Evolutionary conservation across 2,329 filamentous ascomycete genomes (phyloP), one percentile per base, ranked within the genome.

Genomic region (Aspergillus luchuensis): DNA sequence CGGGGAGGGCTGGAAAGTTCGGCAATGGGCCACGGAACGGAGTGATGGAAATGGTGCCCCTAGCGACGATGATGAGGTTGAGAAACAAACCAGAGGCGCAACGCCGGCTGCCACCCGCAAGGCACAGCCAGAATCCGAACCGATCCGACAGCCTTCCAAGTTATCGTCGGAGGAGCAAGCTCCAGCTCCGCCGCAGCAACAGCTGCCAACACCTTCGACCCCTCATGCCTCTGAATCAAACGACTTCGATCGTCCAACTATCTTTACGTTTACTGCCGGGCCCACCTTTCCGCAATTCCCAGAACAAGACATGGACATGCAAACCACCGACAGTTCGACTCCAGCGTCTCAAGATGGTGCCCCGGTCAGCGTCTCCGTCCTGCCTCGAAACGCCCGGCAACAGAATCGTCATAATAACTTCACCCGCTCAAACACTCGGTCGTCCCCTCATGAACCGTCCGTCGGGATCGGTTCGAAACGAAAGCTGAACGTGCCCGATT

Each of bases 1-100:
- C 74, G 91, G 91, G 13, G 93, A 97, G 74, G 91, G 86, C 7
- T 87, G 84, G 82, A 80, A 80, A 67, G 81, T 89, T 62, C 78
- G 87, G 64, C 84, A 87, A 73, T 89, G 87, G 87, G 80, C 80
- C 23, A 81, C 78, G 11, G 79, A 81, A 66, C 75, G 78, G 60
- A 77, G 77, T 59, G 79, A 82, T 65, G 78, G 78, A 55, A 73
- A 69, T 6, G 72, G 69, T n/a, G 65, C 73, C 19, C 69, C 74
- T 39, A 75, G 73, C 19, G 80, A 82, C 43, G 80, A 82, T 56
- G 80, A 82, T 48, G 78, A 82, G 15, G 71, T 59, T 7, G 76
- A 78, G 19, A 80, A 79, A 59, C 70, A 69, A 62, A 69, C 71
- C 28, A 67, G 74, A 63, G 76, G 72, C 63, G 70, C 74, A 33